Evolutionary conservation across 768 basidiomycete species (phyloP).

Genomic region (Strobilomyces confusus): DNA sequence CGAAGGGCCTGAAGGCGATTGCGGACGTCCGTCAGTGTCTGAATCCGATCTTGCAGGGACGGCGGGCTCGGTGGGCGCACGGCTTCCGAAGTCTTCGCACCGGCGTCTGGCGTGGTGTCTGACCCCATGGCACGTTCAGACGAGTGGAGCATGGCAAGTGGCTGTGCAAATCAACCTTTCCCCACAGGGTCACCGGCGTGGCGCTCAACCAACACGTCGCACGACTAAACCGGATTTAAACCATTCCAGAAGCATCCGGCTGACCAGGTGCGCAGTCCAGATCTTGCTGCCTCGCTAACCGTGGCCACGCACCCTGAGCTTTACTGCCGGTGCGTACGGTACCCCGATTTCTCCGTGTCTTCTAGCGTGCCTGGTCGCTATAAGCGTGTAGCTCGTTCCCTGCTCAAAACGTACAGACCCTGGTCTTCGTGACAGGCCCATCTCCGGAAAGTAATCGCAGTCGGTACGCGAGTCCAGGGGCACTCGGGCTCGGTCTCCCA

Average conservation of each 20-base stretch:
- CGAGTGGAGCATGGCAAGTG: conserved; percentile 3
- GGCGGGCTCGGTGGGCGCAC: conserved; percentile 14
- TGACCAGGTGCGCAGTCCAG: background rate
- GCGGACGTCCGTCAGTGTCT: conserved; percentile 44
- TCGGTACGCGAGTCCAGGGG: background rate
- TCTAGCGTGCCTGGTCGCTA: conserved; percentile 4
- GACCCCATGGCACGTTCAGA: background rate
- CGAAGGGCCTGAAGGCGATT: conserved; percentile 42
- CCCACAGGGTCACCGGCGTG: conserved; percentile 2
- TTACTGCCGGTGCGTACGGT: background rate
- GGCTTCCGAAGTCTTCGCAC: conserved; percentile 2
- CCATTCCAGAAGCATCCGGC: background rate
- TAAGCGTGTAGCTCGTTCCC: background rate
- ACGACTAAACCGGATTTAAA: background rate
- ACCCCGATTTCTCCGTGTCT: conserved; percentile 4
- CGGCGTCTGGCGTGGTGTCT: background rate
- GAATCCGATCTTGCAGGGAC: conserved; percentile 39
- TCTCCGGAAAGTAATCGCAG: background rate
- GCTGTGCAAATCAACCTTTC: conserved; percentile 15
- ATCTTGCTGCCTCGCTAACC: background rate
- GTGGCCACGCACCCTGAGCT: conserved; percentile 13
- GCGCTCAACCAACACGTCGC: conserved; percentile 3
- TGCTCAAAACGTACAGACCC: background rate
- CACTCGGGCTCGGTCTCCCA: background rate
- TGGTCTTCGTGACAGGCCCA: background rate